A percentile compares a stretch with the other conserved stretches of the same genome.
phyloP scores from a whole-genome alignment of 2,329 filamentous ascomycete genomes.

The Septoria linicola region DNA sequence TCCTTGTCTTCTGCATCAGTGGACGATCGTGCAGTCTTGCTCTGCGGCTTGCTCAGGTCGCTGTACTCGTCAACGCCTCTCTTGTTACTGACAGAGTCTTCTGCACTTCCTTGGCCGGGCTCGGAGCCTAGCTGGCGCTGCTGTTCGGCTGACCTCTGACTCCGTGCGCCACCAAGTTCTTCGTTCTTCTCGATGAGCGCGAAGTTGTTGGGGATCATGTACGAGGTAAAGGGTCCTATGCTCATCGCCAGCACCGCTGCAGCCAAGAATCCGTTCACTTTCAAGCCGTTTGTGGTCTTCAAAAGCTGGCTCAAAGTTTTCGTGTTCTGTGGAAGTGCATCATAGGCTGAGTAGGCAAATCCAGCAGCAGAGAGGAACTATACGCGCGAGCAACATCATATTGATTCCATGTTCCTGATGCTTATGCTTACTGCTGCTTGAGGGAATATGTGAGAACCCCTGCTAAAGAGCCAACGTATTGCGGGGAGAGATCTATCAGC shows the following conservation, averaged over 20 bases:
- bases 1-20: slow-evolving; percentile 41
- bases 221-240: slow-evolving; percentile 29
- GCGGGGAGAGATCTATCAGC: slow-evolving; percentile 30
- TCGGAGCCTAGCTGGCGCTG: slow-evolving; percentile 13
- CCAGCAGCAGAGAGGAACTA: slow-evolving; percentile 24
- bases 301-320: slow-evolving; percentile 18
- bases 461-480: slow-evolving; percentile 31
- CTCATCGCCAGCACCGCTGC: slow-evolving; percentile 27
- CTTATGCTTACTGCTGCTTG: slow-evolving; percentile 19
- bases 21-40: slow-evolving; percentile 38
- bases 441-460: slow-evolving; percentile 33
- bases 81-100: slow-evolving; percentile 30
- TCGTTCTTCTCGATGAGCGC: slow-evolving; percentile 34
- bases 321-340: slow-evolving; percentile 19
- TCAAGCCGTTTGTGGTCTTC: slow-evolving; percentile 21
- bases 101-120: slow-evolving; percentile 25
- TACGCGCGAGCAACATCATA: neutral
- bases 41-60: slow-evolving; percentile 31
- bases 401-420: neutral
- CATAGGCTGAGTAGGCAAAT: slow-evolving; percentile 32
- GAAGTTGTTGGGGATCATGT: slow-evolving; percentile 34
- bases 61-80: slow-evolving; percentile 23
- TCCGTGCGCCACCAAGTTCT: slow-evolving; percentile 28
- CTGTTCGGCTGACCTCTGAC: slow-evolving; percentile 22
- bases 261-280: slow-evolving; percentile 26